Evolutionary conservation across 305 asterid species (phyloP).

Genomic region (Plantago lanceolata): DNA sequence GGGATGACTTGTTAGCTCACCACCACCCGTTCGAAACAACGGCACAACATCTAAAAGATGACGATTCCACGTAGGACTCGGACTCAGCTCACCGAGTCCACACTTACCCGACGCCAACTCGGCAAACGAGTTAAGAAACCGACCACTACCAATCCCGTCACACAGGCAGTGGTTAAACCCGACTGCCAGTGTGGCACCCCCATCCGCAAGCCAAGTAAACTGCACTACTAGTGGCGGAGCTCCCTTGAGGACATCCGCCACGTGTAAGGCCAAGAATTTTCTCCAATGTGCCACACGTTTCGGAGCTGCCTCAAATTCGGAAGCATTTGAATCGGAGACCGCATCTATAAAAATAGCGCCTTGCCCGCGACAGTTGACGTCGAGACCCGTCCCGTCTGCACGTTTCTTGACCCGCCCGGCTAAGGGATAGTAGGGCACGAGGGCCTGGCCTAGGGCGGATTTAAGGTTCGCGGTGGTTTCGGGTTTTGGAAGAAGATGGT

Average conservation of each 20-base stretch:
- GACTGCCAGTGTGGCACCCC: conserved; percentile 50
- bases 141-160: conserved; percentile 60
- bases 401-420: conserved; percentile 54
- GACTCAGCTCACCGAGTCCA: conserved; percentile 24
- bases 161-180: conserved; percentile 58
- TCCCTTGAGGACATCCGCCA: conserved; percentile 48
- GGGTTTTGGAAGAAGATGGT: conserved; percentile 21
- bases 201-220: conserved; percentile 67
- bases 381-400: conserved; percentile 53
- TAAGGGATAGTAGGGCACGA: conserved; percentile 63
- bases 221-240: conserved; percentile 60
- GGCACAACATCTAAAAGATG: conserved; percentile 31
- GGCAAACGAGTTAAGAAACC: conserved; percentile 58
- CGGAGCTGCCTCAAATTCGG: conserved; percentile 43
- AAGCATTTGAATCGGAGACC: conserved; percentile 23
- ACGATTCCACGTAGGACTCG: conserved; percentile 45
- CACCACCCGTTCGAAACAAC: background rate
- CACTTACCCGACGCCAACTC: conserved; percentile 36
- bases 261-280: conserved; percentile 40
- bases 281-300: conserved; percentile 38
- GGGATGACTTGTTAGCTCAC: conserved; percentile 13
- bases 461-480: conserved; percentile 30
- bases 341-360: conserved; percentile 58
- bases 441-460: conserved; percentile 40
- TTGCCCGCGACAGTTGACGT: conserved; percentile 55